phyloP scores from a whole-genome alignment of 495 filamentous ascomycete species.

The Achaetomiella virescens region DNA sequence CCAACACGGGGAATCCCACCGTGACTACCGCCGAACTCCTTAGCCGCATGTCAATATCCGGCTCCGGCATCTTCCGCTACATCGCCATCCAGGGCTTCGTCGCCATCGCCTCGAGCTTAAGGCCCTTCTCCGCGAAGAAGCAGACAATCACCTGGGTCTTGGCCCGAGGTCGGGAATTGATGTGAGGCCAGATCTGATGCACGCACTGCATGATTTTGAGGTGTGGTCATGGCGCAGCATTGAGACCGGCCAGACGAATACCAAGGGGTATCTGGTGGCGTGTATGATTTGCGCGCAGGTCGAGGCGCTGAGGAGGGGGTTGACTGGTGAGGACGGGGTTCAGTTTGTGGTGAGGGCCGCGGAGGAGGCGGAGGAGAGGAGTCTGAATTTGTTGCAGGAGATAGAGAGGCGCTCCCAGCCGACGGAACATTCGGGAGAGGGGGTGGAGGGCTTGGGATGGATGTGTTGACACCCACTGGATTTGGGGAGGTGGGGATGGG shows the following conservation, averaged over 20 bases:
- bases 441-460: slow-evolving; percentile 12
- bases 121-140: slow-evolving; percentile 45
- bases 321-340: slow-evolving; percentile 29
- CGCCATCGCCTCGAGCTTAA: slow-evolving; percentile 45
- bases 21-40: not conserved
- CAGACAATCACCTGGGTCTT: slow-evolving; percentile 12
- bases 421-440: slow-evolving; percentile 5
- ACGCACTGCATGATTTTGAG: slow-evolving; percentile 41
- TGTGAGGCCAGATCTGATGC: slow-evolving; percentile 43
- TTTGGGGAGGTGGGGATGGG: not conserved
- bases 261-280: slow-evolving; percentile 49
- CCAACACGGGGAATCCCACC: too few relatives aligned
- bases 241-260: slow-evolving; percentile 48
- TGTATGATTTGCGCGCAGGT: slow-evolving; percentile 39
- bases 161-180: slow-evolving; percentile 30
- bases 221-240: slow-evolving; percentile 39
- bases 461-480: not conserved
- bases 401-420: slow-evolving; percentile 5
- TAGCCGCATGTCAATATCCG: slow-evolving; percentile 9
- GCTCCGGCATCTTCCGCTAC: slow-evolving; percentile 38
- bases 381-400: slow-evolving; percentile 40
- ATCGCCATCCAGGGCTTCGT: slow-evolving; percentile 37
- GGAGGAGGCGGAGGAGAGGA: slow-evolving; percentile 28
- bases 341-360: slow-evolving; percentile 31
- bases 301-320: slow-evolving; percentile 35